phyloP scores from a whole-genome alignment of 129 eudicot genomes.

The Flaveria linearis region DNA sequence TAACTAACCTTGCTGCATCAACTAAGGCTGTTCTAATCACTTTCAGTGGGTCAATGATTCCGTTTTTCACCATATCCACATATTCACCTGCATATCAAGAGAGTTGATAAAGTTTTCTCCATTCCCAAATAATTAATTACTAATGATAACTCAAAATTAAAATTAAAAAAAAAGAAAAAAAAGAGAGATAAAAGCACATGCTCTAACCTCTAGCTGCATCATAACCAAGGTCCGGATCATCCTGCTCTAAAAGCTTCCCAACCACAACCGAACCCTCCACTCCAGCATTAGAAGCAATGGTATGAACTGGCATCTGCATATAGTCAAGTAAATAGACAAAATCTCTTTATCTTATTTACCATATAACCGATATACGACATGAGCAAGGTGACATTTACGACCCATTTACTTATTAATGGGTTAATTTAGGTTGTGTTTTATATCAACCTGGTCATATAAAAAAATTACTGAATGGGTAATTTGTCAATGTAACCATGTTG shows the following conservation, averaged over 20 bases:
- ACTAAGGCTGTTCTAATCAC: constrained; percentile 84
- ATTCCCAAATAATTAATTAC: neutral
- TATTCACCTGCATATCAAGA: constrained; percentile 61
- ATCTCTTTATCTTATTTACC: constrained; percentile 2
- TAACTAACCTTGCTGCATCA: constrained; percentile 84
- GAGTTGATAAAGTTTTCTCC: neutral
- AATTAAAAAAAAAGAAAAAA: neutral
- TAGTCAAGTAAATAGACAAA: neutral
- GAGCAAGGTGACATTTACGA: neutral
- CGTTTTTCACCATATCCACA: constrained; percentile 84
- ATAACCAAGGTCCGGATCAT: constrained; percentile 79
- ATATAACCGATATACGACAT: neutral
- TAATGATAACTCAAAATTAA: neutral
- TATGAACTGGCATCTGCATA: constrained; percentile 72
- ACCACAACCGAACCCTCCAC: constrained; percentile 86
- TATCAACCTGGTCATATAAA: neutral
- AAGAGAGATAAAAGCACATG: neutral
- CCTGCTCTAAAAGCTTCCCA: constrained; percentile 84
- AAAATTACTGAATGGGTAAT: neutral
- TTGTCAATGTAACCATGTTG: neutral
- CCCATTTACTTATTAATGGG: neutral
- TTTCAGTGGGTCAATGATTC: constrained; percentile 84
- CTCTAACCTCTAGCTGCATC: constrained; percentile 82
- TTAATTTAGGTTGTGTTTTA: neutral
- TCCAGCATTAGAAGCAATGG: constrained; percentile 84